These are phyloP conservation scores for Lippia alba DNA, from an alignment of 305 asterid species.

Conservation along the genomic window DNA sequence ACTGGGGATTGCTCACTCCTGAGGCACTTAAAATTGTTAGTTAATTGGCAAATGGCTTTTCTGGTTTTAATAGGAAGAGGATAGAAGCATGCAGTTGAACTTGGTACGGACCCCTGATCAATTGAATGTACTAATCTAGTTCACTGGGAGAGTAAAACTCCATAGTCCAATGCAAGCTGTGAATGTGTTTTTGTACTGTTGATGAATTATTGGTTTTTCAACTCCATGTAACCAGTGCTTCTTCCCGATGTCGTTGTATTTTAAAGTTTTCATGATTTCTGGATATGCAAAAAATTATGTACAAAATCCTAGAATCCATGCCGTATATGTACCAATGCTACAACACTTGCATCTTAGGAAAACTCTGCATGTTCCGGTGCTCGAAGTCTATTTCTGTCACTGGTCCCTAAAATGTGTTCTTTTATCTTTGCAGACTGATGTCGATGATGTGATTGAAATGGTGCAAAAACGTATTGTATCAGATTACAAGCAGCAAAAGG, in stretches of 20 bases:
- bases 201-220: conserved; percentile 15
- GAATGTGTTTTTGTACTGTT: too few relatives aligned
- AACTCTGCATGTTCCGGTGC: conserved; percentile 25
- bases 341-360: conserved; percentile 21
- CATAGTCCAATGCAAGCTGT: too few relatives aligned
- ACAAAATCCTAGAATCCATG: conserved; percentile 1
- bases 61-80: too few relatives aligned
- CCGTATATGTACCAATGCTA: conserved; percentile 3
- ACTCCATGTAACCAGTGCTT: conserved; percentile 21
- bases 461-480: conserved; percentile 69
- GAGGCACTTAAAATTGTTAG: conserved; percentile 13
- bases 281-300: too few relatives aligned
- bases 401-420: conserved; percentile 32
- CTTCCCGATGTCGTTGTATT: conserved; percentile 14
- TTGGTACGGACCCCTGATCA: too few relatives aligned
- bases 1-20: conserved; percentile 12
- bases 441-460: conserved; percentile 69
- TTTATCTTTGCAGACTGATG: conserved; percentile 62
- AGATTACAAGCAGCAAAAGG: conserved; percentile 85
- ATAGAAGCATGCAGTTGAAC: too few relatives aligned
- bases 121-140: too few relatives aligned
- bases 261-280: not conserved
- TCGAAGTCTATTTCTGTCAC: conserved; percentile 3
- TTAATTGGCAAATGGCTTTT: not conserved
- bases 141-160: too few relatives aligned